phyloP scores from a whole-genome alignment of 805 yeast species.

The Candida silvicultrix region DNA sequence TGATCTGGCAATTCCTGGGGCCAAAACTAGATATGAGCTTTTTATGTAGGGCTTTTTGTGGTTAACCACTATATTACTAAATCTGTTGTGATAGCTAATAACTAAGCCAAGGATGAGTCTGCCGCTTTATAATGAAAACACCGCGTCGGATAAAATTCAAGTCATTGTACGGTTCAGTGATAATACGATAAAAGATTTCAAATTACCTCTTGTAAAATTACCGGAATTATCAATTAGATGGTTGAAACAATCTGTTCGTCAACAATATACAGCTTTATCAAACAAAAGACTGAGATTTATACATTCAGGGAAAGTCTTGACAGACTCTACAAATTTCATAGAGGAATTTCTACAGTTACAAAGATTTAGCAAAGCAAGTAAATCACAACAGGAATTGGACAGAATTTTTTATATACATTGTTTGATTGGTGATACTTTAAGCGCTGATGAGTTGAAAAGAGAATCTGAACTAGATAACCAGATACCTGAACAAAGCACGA shows the following conservation, averaged over 20 bases:
- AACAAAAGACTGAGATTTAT: constrained; percentile 54
- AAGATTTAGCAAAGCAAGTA: constrained; percentile 8
- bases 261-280: constrained; percentile 17
- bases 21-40: background rate
- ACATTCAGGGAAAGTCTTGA: constrained; percentile 61
- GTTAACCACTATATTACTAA: too few species aligned
- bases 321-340: constrained; percentile 47
- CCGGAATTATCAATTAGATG: constrained; percentile 29
- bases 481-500: constrained; percentile 44
- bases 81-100: background rate
- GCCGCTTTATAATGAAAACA: background rate
- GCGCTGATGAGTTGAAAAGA: constrained; percentile 45
- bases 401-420: constrained; percentile 65
- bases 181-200: constrained; percentile 33
- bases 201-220: constrained; percentile 28
- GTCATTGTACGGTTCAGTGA: constrained; percentile 41
- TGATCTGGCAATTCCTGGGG: background rate
- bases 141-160: background rate
- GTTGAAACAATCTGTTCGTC: constrained; percentile 38
- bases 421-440: constrained; percentile 62
- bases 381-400: constrained; percentile 4
- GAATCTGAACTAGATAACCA: constrained; percentile 53
- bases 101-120: background rate
- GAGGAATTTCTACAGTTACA: constrained; percentile 36
- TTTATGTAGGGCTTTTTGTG: background rate